Conservation (phyloP, 371 early-diverging fungal species). For the Actinomortierella wolfii region DNA sequence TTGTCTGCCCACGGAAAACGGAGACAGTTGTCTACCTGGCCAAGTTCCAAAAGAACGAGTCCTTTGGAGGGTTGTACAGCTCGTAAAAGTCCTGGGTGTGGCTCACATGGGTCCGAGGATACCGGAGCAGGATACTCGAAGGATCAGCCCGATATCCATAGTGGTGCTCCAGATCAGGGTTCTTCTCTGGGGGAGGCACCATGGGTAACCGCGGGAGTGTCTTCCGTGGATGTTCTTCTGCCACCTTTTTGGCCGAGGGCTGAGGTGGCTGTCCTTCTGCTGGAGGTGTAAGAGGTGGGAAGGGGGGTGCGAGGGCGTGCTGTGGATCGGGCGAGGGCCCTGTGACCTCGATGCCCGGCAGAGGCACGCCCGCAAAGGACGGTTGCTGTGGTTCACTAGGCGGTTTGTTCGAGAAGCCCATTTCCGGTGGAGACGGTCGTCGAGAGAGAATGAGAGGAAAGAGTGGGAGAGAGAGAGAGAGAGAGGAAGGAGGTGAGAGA, state of each 20-base stretch:
- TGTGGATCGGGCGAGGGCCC: no score
- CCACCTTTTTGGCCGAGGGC: background rate
- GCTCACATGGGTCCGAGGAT: slow-evolving; percentile 34
- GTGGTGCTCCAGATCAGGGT: slow-evolving; percentile 19
- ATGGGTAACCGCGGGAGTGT: slow-evolving; percentile 27
- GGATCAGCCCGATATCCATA: slow-evolving; percentile 30
- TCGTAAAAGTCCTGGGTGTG: slow-evolving; percentile 40
- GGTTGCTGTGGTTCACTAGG: no score
- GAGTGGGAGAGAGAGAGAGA: no score
- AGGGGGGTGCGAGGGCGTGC: no score
- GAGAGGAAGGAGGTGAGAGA: no score
- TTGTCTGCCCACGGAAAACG: background rate
- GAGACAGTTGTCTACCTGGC: slow-evolving; percentile 15
- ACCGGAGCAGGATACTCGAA: slow-evolving; percentile 24
- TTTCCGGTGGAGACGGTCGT: no score
- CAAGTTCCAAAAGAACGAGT: slow-evolving; percentile 20
- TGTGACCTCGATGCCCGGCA: no score
- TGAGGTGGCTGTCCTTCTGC: no score
- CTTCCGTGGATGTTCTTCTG: background rate
- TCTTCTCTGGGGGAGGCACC: slow-evolving; percentile 27
- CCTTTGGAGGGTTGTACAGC: slow-evolving; percentile 36
- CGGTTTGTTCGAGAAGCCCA: no score
- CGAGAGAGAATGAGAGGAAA: no score
- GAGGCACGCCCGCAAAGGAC: no score
- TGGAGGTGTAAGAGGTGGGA: no score